Conservation (phyloP, 805 yeast species). For the Teunomyces atbi region DNA sequence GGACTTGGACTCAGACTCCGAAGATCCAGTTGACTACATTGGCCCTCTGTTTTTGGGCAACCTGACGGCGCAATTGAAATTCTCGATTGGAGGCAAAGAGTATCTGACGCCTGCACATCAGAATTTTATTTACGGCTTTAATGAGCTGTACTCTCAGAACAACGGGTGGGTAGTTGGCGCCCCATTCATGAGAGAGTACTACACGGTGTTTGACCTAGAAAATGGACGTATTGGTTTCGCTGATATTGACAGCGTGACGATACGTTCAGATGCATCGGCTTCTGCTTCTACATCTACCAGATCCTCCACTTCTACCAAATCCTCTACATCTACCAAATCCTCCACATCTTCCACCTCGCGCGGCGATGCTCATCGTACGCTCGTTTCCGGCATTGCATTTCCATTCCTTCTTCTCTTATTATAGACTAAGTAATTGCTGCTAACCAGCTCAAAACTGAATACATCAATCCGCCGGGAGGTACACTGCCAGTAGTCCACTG, state of each 20-base stretch:
- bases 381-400: background rate
- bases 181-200: conserved; percentile 52
- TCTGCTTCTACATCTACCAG: no score
- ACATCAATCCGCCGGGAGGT: conserved; percentile 65
- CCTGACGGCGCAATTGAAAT: conserved; percentile 32
- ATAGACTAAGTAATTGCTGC: conserved; percentile 51
- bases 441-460: conserved; percentile 63
- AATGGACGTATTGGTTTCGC: conserved; percentile 50
- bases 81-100: conserved; percentile 44
- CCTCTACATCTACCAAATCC: background rate
- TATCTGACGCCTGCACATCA: conserved; percentile 44
- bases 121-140: no score
- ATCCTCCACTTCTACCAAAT: background rate
- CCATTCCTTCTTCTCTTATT: background rate
- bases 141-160: no score
- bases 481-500: conserved; percentile 58
- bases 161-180: conserved; percentile 61
- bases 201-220: conserved; percentile 57
- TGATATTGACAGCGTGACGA: conserved; percentile 1
- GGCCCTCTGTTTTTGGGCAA: no score
- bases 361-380: background rate
- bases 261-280: no score
- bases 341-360: background rate
- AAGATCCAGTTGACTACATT: no score
- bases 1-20: no score